phyloP scores from a whole-genome alignment of 108 stramenopile species.

The Chaetoceros tenuissimus region DNA sequence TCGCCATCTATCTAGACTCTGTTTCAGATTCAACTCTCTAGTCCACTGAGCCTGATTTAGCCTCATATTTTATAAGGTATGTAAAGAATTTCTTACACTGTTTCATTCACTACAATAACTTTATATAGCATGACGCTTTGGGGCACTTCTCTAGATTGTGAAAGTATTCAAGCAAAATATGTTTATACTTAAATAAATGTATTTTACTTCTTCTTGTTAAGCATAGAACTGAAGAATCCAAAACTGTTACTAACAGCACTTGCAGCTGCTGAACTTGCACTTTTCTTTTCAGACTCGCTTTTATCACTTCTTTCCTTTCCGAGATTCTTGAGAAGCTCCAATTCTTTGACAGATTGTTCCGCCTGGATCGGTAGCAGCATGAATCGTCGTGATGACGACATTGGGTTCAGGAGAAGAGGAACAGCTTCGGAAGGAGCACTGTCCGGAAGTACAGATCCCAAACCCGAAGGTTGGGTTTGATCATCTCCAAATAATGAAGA shows the following conservation, averaged over 20 bases:
- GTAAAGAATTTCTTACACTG: too few species aligned
- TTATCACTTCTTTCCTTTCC: constrained; percentile 39
- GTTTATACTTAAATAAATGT: neutral
- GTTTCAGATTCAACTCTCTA: too few species aligned
- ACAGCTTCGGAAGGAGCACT: too few species aligned
- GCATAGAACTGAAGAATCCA: constrained; percentile 77
- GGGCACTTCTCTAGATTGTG: too few species aligned
- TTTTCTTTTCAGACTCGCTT: constrained; percentile 21
- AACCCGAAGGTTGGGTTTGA: too few species aligned
- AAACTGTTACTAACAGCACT: constrained; percentile 60
- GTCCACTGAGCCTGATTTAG: too few species aligned
- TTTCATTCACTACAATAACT: too few species aligned
- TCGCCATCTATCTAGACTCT: too few species aligned
- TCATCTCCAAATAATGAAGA: constrained; percentile 66
- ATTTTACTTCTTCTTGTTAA: constrained; percentile 54
- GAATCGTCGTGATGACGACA: constrained; percentile 70
- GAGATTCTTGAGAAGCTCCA: constrained; percentile 67
- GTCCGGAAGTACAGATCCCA: too few species aligned
- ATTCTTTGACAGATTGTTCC: constrained; percentile 72
- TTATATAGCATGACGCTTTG: too few species aligned
- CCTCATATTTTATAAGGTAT: too few species aligned
- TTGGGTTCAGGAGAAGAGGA: constrained; percentile 46
- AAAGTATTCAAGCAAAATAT: too few species aligned
- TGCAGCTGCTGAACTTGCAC: constrained; percentile 27
- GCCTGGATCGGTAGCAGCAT: constrained; percentile 72